These are phyloP conservation scores for Prunus yedoensis DNA, from an alignment of 331 rosid species.

Conservation along the genomic window DNA sequence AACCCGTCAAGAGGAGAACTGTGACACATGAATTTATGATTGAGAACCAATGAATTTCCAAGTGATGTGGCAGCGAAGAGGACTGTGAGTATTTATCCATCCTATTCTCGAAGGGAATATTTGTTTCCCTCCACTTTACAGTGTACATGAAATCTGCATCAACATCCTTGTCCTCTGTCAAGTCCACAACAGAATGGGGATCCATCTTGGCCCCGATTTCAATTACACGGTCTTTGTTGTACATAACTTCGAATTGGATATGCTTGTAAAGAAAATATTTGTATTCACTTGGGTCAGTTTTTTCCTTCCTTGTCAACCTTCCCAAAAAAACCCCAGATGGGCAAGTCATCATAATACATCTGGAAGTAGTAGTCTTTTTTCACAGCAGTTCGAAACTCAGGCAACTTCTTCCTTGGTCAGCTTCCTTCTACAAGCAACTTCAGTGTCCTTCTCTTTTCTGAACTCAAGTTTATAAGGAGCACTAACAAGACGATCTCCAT, in stretches of 20 bases:
- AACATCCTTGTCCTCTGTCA: constrained; percentile 84
- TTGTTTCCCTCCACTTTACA: constrained; percentile 85
- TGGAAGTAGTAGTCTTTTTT: constrained; percentile 89
- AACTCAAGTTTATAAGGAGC: constrained; percentile 81
- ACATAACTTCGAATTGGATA: constrained; percentile 75
- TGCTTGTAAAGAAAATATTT: constrained; percentile 89
- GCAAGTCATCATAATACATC: constrained; percentile 95
- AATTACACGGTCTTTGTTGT: constrained; percentile 83
- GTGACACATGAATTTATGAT: constrained; percentile 94
- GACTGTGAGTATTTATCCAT: constrained; percentile 98
- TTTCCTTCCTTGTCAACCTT: constrained; percentile 83
- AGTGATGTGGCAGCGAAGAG: constrained; percentile 91
- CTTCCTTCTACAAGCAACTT: constrained; percentile 55
- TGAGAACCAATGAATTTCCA: constrained; percentile 98
- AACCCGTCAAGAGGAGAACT: constrained; percentile 97
- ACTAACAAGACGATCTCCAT: constrained; percentile 96
- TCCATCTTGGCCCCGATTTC: constrained; percentile 84
- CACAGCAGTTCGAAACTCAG: constrained; percentile 79
- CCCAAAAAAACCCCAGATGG: constrained; percentile 94
- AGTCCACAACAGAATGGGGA: constrained; percentile 84
- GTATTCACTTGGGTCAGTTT: constrained; percentile 74
- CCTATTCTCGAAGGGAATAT: constrained; percentile 80
- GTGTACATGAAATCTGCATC: constrained; percentile 78
- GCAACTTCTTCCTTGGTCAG: constrained; percentile 60
- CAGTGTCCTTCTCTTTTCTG: constrained; percentile 61